Conservation (phyloP, 2,329 filamentous ascomycete genomes). For the Septoria petroselini region DNA sequence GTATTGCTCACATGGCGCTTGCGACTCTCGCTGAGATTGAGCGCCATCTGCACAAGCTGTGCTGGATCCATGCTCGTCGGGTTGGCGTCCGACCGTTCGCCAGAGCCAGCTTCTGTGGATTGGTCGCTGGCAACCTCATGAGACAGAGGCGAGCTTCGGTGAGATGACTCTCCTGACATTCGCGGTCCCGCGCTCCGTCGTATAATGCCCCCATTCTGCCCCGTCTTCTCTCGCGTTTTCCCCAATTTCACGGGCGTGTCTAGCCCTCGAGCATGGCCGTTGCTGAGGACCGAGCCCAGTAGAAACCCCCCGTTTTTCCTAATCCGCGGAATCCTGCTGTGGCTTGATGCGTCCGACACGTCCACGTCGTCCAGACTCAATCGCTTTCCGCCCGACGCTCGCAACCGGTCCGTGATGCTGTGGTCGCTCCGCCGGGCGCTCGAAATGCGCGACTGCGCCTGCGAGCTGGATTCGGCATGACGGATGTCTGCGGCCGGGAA, state of each 20-base stretch:
- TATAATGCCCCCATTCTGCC: constrained; percentile 24
- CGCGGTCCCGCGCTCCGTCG: constrained; percentile 16
- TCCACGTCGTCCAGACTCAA: constrained; percentile 7
- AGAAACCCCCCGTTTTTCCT: constrained; percentile 43
- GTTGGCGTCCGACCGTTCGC: constrained; percentile 3
- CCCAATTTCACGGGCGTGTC: constrained; percentile 15
- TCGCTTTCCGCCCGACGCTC: constrained; percentile 8
- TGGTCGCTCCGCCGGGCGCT: constrained; percentile 17
- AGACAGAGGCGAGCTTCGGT: constrained; percentile 32
- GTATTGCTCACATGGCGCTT: constrained; percentile 60
- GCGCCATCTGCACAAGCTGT: constrained; percentile 88
- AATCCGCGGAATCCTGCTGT: constrained; percentile 20
- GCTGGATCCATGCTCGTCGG: constrained; percentile 69
- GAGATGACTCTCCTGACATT: constrained; percentile 31
- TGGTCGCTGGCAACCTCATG: constrained; percentile 26
- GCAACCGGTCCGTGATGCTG: constrained; percentile 18
- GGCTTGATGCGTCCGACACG: constrained; percentile 10
- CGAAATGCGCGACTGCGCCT: constrained; percentile 30
- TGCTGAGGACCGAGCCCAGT: constrained; percentile 30
- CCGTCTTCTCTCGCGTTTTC: constrained; percentile 20
- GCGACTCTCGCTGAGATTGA: constrained; percentile 80
- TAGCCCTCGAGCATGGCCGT: constrained; percentile 19
- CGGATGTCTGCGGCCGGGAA: constrained; percentile 25
- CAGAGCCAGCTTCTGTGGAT: constrained; percentile 9
- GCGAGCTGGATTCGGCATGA: constrained; percentile 31